Percentiles rank a stretch among this genome's conserved stretches.
Evolutionary conservation across 805 yeast genomes (phyloP).

Genomic region (Yarrowia phangngaensis): DNA sequence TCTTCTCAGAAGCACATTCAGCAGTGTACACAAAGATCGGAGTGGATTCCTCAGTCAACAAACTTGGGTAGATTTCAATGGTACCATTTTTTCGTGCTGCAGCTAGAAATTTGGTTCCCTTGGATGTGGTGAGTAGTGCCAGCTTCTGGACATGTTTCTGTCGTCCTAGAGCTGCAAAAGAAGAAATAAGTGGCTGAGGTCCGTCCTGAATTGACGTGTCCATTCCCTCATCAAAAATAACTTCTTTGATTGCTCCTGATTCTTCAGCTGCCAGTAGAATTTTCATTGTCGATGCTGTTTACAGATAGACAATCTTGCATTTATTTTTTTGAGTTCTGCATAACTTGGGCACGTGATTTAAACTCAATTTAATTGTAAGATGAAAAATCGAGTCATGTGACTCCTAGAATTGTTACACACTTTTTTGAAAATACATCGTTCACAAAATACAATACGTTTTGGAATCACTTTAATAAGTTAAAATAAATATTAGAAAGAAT

Average conservation of each 20-base stretch:
- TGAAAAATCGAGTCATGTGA: too few relatives aligned
- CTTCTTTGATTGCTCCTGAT: conserved; percentile 49
- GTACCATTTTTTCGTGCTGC: conserved; percentile 30
- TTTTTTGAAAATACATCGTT: too few relatives aligned
- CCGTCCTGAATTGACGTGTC: conserved; percentile 74
- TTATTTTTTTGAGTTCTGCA: too few relatives aligned
- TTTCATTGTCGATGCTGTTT: conserved; percentile 42
- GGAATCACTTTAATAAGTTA: too few relatives aligned
- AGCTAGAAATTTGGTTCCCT: conserved; percentile 16
- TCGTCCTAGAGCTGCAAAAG: conserved; percentile 43
- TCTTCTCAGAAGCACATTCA: conserved; percentile 1
- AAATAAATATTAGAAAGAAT: conserved; percentile 9
- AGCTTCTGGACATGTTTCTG: conserved; percentile 38
- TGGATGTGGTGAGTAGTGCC: conserved; percentile 6
- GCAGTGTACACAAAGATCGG: conserved; percentile 5
- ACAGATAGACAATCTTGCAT: background rate
- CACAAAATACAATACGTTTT: too few relatives aligned
- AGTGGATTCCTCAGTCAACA: conserved; percentile 12
- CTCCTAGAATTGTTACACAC: too few relatives aligned
- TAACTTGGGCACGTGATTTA: too few relatives aligned
- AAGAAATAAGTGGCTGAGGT: conserved; percentile 56
- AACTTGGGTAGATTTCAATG: conserved; percentile 28
- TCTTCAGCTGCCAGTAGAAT: conserved; percentile 51
- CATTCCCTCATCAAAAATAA: conserved; percentile 61
- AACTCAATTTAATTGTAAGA: too few relatives aligned